Base-by-base conservation (phyloP, 2,329 filamentous ascomycete species). In the Trichoderma sp. region DNA sequence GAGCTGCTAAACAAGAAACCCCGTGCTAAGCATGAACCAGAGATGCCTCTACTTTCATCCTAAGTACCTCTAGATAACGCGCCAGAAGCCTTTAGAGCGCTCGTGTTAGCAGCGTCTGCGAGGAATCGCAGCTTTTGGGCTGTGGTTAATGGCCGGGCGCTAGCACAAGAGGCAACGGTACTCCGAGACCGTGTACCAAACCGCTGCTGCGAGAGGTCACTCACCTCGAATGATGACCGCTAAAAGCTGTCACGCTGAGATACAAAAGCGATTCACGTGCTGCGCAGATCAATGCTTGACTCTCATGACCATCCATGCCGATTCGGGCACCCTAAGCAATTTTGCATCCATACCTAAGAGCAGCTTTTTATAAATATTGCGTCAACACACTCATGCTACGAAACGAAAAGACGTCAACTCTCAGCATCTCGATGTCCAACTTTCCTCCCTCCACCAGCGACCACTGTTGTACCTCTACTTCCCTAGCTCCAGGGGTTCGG, bases 401-500 rank as follows among this genome's bases (percentile, higher is more conserved):
- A 17, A n/a, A 1, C 32, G 20, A 32, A 58, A n/a, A 32, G 55
- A 32, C 28, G 30, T 20, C 28, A 23, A 23, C 47, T 23, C 28
- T 58, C 55, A 32, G 8, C 55, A 58, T 58, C 26, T 20, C 8
- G 7, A 58, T n/a, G 26, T 30, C n/a, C 26, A 58, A 30, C 55
- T 8, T 34, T 20, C 4, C n/a, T 30, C 28, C 55, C 13, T 17
- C 12, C 28, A 55, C 3, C 30, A 55, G n/a, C 43, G n/a, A 20
- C 43, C n/a, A 12, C 43, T 20, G 17, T 50, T 50, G 53, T 58
- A 68, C 53, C n/a, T 47, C 17, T 59, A 58, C 65, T 55, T 58
- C 15, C 28, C 34, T 71, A 71, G 70, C 70, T 62, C 64, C 70
- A 71, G 70, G 70, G 70, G 70, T 67, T 39, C n/a, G 39, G 20